Conservation (phyloP, 2,329 filamentous ascomycete species). For the Colletotrichum sp. region DNA sequence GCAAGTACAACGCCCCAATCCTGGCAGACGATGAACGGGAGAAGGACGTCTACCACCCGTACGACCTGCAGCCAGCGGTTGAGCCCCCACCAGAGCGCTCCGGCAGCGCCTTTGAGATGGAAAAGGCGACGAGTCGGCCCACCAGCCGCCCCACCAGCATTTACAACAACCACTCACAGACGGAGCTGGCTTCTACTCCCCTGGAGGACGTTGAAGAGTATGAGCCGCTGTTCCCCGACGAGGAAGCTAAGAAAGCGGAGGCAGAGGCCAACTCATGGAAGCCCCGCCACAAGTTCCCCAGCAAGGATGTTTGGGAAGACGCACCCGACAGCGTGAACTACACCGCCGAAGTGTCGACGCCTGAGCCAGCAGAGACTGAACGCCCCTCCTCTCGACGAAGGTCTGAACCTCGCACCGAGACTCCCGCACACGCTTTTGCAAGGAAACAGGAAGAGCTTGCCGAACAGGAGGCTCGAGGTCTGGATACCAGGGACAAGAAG, state of each 20-base stretch:
- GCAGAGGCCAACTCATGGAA: conserved; percentile 51
- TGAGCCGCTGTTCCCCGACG: conserved; percentile 90
- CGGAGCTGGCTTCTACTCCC: conserved; percentile 68
- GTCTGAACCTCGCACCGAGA: conserved; percentile 39
- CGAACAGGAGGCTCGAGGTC: conserved; percentile 54
- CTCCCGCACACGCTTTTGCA: conserved; percentile 69
- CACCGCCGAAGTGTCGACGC: conserved; percentile 83
- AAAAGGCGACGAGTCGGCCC: conserved; percentile 66
- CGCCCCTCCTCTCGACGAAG: conserved; percentile 35
- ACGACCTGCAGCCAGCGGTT: conserved; percentile 79
- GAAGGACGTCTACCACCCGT: conserved; percentile 68
- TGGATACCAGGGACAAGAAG: conserved; percentile 55
- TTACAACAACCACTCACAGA: conserved; percentile 58
- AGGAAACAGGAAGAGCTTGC: conserved; percentile 70
- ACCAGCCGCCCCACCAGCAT: conserved; percentile 69
- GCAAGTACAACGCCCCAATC: conserved; percentile 75
- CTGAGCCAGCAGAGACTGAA: conserved; percentile 56
- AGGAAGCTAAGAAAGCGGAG: conserved; percentile 47
- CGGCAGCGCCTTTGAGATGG: conserved; percentile 61
- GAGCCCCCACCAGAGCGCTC: conserved; percentile 73
- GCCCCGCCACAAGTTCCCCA: conserved; percentile 79
- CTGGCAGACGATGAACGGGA: conserved; percentile 86
- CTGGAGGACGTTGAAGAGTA: conserved; percentile 92
- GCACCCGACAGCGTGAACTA: conserved; percentile 83
- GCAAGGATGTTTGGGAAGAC: conserved; percentile 97